Evolutionary conservation across 2,329 filamentous ascomycete genomes (phyloP), one percentile per base, ranked within the genome.

Genomic region (Pseudonectria buxi): DNA sequence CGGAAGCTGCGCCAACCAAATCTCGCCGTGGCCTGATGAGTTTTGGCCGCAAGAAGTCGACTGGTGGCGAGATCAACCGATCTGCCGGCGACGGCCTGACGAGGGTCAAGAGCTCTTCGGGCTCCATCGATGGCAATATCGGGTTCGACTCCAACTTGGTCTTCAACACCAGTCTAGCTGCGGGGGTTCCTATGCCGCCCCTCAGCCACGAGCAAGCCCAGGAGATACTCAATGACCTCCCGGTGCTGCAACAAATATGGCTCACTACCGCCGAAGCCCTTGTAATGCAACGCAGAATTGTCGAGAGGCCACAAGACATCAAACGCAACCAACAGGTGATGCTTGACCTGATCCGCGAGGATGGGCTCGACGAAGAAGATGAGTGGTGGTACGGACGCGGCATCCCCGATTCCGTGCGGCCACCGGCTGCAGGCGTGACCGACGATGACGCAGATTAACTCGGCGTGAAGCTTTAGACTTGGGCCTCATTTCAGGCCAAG

Each of bases 271-370:
- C 78, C 13, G 78, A 82, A 50, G 72, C 76, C 4, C 52, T 79
- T 26, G 77, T 82, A 24, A 58, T 81, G 5, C 67, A 79, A 32
- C 65, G 76, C 24, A 67, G 66, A 24, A 74, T 82, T 34, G 77
- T 82, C 6, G 63, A 70, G 39, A 64, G 72, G 14, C 61, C 74
- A 0, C 63, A 72, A 39, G 74, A 81, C 41, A 82, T 82, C 45
- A 78, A 77, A 51, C 69, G 77, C 27, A 81, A 81, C 37, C 72
- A 71, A 10, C 69, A 76, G 43, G 71, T 81, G 15, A 69, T 82
- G 59, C 58, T 80, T 36, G 75, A 81, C 40, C 61, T 82, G n/a
- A 81, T 82, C 44, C 68, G 71, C 32, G 76, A 81, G 40, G 73
- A 79, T 36, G 74, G 72, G 13, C 58, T 71, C 14, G 69, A 70